Percentiles rank a stretch among this genome's conserved stretches.
These are phyloP conservation scores for Rhizopogon vinicolor DNA, from an alignment of 768 basidiomycete genomes.

Conservation along the genomic window DNA sequence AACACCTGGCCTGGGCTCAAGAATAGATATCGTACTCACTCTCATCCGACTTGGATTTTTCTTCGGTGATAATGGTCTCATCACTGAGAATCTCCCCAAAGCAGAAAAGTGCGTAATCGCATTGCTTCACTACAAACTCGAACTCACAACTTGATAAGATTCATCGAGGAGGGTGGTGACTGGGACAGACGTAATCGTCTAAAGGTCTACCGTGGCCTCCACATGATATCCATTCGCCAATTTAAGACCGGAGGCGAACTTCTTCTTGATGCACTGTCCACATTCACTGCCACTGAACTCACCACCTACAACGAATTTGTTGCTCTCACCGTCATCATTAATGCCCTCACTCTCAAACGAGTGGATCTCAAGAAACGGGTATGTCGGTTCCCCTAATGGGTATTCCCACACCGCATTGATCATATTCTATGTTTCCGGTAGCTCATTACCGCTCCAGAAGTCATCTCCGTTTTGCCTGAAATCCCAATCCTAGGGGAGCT, in stretches of 20 bases:
- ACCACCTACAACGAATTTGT: conserved; percentile 90
- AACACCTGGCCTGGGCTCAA: conserved; percentile 86
- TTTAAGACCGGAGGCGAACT: conserved; percentile 84
- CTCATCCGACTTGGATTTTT: conserved; percentile 90
- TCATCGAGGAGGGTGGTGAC: conserved; percentile 94
- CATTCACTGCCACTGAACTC: conserved; percentile 91
- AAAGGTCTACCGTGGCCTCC: conserved; percentile 91
- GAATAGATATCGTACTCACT: conserved; percentile 90
- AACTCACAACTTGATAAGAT: conserved; percentile 33
- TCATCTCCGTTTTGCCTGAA: conserved; percentile 78
- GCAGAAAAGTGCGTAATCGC: conserved; percentile 66
- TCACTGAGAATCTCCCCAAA: conserved; percentile 65
- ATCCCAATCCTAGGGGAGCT: conserved; percentile 79
- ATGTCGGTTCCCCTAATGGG: neutral
- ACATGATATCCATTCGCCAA: conserved; percentile 83
- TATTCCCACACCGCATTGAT: neutral
- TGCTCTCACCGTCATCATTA: conserved; percentile 75
- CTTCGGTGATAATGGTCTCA: conserved; percentile 72
- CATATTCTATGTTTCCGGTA: conserved; percentile 25
- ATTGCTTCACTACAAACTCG: neutral
- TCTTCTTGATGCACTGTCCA: conserved; percentile 86
- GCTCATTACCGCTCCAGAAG: conserved; percentile 86
- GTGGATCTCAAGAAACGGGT: conserved; percentile 94
- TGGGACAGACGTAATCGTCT: conserved; percentile 97
- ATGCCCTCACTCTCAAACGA: conserved; percentile 68